Percentiles rank a stretch among this genome's conserved stretches.
phyloP scores from a whole-genome alignment of 805 yeast species.

The Yamadazyma endophytica region DNA sequence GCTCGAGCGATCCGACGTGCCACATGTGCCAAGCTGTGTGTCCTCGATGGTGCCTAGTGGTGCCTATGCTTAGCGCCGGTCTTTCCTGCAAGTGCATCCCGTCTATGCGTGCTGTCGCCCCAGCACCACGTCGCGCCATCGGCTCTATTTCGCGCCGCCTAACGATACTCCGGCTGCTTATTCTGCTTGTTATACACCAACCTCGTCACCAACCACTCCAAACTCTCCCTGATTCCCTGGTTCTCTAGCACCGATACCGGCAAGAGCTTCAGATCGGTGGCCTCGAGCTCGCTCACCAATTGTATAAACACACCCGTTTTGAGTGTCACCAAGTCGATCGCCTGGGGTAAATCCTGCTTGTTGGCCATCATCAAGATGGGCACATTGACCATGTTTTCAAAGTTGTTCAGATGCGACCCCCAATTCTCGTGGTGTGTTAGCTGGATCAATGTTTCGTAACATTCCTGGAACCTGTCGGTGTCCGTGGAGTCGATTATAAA shows the following conservation, averaged over 20 bases:
- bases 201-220: constrained; percentile 82
- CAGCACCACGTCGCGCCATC: too few species aligned
- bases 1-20: too few species aligned
- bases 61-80: too few species aligned
- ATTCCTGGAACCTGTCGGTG: constrained; percentile 75
- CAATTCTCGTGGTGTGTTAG: constrained; percentile 44
- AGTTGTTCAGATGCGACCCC: constrained; percentile 15
- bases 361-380: constrained; percentile 95
- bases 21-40: too few species aligned
- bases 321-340: constrained; percentile 48
- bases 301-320: constrained; percentile 79
- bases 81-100: too few species aligned
- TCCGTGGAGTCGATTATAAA: constrained; percentile 93
- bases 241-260: constrained; percentile 85
- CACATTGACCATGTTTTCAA: constrained; percentile 46
- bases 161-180: constrained; percentile 54
- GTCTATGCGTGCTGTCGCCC: too few species aligned
- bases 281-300: constrained; percentile 79
- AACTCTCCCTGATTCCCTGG: constrained; percentile 80
- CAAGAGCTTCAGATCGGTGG: constrained; percentile 84
- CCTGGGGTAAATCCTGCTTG: constrained; percentile 71
- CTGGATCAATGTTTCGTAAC: constrained; percentile 59
- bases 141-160: too few species aligned
- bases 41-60: too few species aligned
- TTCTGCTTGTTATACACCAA: constrained; percentile 61